Evolutionary conservation across 2,329 filamentous ascomycete species (phyloP).

Genomic region (Aspergillus sp.): DNA sequence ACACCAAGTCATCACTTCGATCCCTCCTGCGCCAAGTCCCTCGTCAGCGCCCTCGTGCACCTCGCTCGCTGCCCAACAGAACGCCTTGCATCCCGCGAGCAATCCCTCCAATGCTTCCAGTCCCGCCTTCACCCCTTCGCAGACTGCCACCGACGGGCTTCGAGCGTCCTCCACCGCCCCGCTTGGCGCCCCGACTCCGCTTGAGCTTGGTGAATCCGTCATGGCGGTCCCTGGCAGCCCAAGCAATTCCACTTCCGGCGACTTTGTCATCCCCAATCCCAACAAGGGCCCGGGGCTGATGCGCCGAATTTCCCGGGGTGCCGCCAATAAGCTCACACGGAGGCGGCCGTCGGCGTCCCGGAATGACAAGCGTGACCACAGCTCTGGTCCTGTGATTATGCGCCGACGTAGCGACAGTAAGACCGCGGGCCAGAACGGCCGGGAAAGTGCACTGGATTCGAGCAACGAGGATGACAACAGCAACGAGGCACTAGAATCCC

Average conservation of each 20-base stretch:
- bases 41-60: constrained; percentile 19
- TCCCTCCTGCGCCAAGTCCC: constrained; percentile 16
- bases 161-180: constrained; percentile 18
- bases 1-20: constrained; percentile 27
- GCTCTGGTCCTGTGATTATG: constrained; percentile 79
- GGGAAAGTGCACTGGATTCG: constrained; percentile 34
- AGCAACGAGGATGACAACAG: constrained; percentile 28
- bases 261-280: constrained; percentile 44
- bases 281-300: constrained; percentile 60
- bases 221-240: constrained; percentile 38
- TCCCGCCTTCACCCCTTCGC: constrained; percentile 26
- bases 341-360: constrained; percentile 70
- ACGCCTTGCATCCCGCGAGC: constrained; percentile 18
- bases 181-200: constrained; percentile 40
- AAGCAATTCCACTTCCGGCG: constrained; percentile 48
- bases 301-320: constrained; percentile 72
- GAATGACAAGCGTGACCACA: constrained; percentile 71
- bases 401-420: constrained; percentile 84
- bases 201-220: constrained; percentile 67
- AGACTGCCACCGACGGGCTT: constrained; percentile 24
- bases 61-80: constrained; percentile 20
- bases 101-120: constrained; percentile 25
- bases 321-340: constrained; percentile 58
- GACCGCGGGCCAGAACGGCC: constrained; percentile 52
- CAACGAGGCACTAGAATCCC: constrained; percentile 39